A percentile compares a stretch with the other conserved stretches of the same genome.
Evolutionary conservation across 83 land plant species (phyloP).

Genomic region (Picea abies): DNA sequence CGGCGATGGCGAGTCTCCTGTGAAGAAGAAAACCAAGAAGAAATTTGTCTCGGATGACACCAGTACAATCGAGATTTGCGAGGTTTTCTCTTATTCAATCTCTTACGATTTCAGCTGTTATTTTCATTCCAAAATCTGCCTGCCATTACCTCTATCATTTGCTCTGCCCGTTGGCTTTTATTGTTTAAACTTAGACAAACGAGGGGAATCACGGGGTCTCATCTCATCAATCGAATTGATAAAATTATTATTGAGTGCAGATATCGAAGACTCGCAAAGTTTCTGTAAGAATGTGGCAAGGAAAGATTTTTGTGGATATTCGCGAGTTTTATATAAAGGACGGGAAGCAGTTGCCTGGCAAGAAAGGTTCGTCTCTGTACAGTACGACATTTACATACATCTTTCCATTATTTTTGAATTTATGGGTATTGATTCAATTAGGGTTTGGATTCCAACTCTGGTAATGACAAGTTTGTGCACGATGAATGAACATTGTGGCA

Average conservation of each 20-base stretch:
- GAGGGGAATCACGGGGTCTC: not conserved
- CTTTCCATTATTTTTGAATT: not conserved
- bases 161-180: not conserved
- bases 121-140: not conserved
- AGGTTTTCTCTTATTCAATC: conserved; percentile 32
- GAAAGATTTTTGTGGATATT: conserved; percentile 70
- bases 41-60: conserved; percentile 26
- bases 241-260: conserved; percentile 28
- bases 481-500: too few species aligned
- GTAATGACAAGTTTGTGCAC: too few species aligned
- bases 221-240: not conserved
- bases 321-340: conserved; percentile 81
- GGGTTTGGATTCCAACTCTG: too few species aligned
- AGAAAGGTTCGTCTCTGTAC: conserved; percentile 60
- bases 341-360: conserved; percentile 80
- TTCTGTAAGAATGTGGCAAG: conserved; percentile 72
- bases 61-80: conserved; percentile 55
- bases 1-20: conserved; percentile 30
- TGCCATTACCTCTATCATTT: not conserved
- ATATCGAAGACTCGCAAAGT: conserved; percentile 74
- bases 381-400: not conserved
- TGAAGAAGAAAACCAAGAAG: conserved; percentile 21
- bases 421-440: not conserved
- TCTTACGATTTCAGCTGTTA: not conserved
- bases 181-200: not conserved